These are phyloP conservation scores for Cicer yamashitae DNA, from an alignment of 306 rosid genomes.

Conservation along the genomic window DNA sequence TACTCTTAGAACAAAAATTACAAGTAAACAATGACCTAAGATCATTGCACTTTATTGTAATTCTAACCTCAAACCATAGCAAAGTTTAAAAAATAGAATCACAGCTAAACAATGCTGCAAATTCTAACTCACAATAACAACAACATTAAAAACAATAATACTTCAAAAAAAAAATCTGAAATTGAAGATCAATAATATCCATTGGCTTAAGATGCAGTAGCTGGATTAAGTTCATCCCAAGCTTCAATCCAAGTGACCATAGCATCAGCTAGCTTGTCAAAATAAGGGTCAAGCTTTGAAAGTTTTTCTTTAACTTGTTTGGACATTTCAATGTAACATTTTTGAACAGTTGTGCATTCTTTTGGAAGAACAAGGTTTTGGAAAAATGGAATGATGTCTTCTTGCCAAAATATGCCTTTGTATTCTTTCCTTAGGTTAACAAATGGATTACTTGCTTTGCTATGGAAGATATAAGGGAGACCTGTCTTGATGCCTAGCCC, in stretches of 20 bases:
- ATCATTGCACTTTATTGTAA: slow-evolving; percentile 46
- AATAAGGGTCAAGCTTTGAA: slow-evolving; percentile 80
- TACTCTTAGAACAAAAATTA: slow-evolving; percentile 37
- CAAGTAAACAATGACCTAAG: slow-evolving; percentile 40
- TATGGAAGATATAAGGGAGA: slow-evolving; percentile 70
- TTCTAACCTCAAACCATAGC: slow-evolving; percentile 40
- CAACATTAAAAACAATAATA: neutral
- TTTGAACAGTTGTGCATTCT: slow-evolving; percentile 83
- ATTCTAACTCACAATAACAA: slow-evolving; percentile 2
- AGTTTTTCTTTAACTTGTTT: slow-evolving; percentile 91
- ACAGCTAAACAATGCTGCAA: slow-evolving; percentile 52
- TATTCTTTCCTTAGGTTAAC: slow-evolving; percentile 55
- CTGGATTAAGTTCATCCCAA: slow-evolving; percentile 76
- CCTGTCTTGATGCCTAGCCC: slow-evolving; percentile 91
- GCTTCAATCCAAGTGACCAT: slow-evolving; percentile 85
- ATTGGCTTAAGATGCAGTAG: slow-evolving; percentile 25
- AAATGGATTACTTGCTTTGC: slow-evolving; percentile 58
- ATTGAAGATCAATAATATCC: neutral
- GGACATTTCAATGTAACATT: slow-evolving; percentile 84
- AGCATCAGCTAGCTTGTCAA: slow-evolving; percentile 68
- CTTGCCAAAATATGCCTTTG: slow-evolving; percentile 60
- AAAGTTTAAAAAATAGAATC: slow-evolving; percentile 26
- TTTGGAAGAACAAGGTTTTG: slow-evolving; percentile 58
- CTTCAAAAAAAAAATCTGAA: slow-evolving; percentile 5
- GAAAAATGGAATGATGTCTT: slow-evolving; percentile 57